Conservation (phyloP, 495 filamentous ascomycete genomes). For the Talaromyces stipitatus region DNA sequence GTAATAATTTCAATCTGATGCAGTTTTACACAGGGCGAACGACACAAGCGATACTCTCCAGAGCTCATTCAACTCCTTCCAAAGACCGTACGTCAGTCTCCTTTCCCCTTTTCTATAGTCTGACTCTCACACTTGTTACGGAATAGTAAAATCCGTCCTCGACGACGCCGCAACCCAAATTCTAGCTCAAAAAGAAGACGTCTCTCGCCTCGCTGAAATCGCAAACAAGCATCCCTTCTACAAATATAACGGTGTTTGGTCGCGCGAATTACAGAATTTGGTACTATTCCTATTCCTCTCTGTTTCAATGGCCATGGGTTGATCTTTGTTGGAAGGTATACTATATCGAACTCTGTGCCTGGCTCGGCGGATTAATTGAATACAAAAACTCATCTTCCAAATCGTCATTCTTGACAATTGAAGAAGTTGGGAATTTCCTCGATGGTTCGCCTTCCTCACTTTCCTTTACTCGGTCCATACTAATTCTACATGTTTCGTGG, state of each 20-base stretch:
- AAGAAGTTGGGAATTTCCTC: slow-evolving; percentile 73
- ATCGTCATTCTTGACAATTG: slow-evolving; percentile 66
- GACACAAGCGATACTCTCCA: slow-evolving; percentile 73
- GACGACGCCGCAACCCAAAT: slow-evolving; percentile 34
- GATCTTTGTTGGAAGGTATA: slow-evolving; percentile 36
- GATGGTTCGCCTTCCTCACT: slow-evolving; percentile 40
- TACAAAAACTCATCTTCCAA: slow-evolving; percentile 29
- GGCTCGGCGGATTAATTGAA: slow-evolving; percentile 58
- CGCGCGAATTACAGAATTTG: slow-evolving; percentile 74
- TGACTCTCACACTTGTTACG: neutral
- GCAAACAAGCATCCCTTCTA: slow-evolving; percentile 88
- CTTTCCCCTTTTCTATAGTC: neutral
- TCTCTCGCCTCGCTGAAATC: slow-evolving; percentile 50
- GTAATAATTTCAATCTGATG: neutral
- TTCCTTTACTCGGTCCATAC: neutral
- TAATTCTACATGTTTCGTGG: neutral
- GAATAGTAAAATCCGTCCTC: slow-evolving; percentile 35
- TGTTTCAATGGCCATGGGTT: neutral
- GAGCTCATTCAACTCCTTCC: slow-evolving; percentile 79
- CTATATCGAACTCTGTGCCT: slow-evolving; percentile 65
- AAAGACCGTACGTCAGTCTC: slow-evolving; percentile 61
- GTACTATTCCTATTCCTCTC: slow-evolving; percentile 25
- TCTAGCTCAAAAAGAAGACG: slow-evolving; percentile 35
- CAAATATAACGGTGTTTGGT: slow-evolving; percentile 88
- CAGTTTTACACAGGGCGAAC: slow-evolving; percentile 38